These are phyloP conservation scores for Sphaerobolus stellatus DNA, from an alignment of 1,284 basidiomycete species.

Conservation along the genomic window DNA sequence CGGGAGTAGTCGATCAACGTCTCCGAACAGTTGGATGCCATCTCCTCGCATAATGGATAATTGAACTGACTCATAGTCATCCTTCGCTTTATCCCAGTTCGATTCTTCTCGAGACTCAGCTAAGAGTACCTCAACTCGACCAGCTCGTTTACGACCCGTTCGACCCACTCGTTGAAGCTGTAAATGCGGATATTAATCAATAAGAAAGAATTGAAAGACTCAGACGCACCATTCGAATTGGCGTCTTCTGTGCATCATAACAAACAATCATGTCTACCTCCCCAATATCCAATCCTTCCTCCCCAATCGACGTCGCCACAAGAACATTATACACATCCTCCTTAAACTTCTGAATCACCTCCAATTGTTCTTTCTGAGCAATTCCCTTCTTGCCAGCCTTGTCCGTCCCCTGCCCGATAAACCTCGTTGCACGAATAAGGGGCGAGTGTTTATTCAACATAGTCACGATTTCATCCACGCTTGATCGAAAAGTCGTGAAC, in stretches of 20 bases:
- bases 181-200: conserved; percentile 8
- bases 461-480: conserved; percentile 89
- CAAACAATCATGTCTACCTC: conserved; percentile 97
- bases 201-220: neutral
- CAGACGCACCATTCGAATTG: conserved; percentile 85
- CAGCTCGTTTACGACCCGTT: conserved; percentile 91
- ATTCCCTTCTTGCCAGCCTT: conserved; percentile 87
- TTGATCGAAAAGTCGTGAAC: conserved; percentile 86
- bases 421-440: conserved; percentile 75
- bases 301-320: conserved; percentile 96
- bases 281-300: conserved; percentile 99
- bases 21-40: conserved; percentile 87
- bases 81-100: conserved; percentile 90
- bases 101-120: conserved; percentile 88
- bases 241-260: conserved; percentile 95
- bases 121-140: conserved; percentile 90
- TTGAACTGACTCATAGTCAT: conserved; percentile 87
- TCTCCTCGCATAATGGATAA: conserved; percentile 84
- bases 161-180: conserved; percentile 95
- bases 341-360: conserved; percentile 88
- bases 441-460: conserved; percentile 71
- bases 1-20: conserved; percentile 87
- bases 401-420: conserved; percentile 90
- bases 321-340: conserved; percentile 86
- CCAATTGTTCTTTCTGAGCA: conserved; percentile 88